These are phyloP conservation scores for Chrysanthemum seticuspe DNA, from an alignment of 129 eudicot species.

Conservation along the genomic window DNA sequence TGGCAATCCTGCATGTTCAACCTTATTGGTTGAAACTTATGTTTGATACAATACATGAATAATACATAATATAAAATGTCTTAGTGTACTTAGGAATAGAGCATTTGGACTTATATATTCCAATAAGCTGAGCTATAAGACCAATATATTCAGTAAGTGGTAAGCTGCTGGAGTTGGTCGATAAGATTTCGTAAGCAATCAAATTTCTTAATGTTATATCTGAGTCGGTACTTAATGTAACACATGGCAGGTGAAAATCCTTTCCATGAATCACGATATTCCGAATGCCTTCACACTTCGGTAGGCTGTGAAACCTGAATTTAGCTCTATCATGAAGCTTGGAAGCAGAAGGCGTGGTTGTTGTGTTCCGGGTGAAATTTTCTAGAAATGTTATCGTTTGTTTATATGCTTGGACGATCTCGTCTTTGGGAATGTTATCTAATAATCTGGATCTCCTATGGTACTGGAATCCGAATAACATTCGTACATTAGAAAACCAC, in stretches of 20 bases:
- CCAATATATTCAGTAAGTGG: conserved; percentile 34
- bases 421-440: not conserved
- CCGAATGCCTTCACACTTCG: conserved; percentile 10
- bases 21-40: no score
- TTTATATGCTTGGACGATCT: conserved; percentile 7
- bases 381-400: not conserved
- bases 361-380: conserved; percentile 2
- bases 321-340: conserved; percentile 21
- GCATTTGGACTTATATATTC: no score
- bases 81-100: no score
- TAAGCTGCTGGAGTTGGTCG: not conserved
- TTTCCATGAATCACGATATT: conserved; percentile 7
- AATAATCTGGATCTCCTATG: no score
- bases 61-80: no score
- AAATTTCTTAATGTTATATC: conserved; percentile 47
- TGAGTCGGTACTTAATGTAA: conserved; percentile 26
- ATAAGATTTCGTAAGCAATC: conserved; percentile 37
- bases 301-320: conserved; percentile 14
- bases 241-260: conserved; percentile 23
- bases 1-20: no score
- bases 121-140: conserved; percentile 44
- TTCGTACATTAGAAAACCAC: no score
- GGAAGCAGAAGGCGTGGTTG: conserved; percentile 33
- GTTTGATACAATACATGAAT: no score
- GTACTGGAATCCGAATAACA: not conserved